Evolutionary conservation across 2,329 filamentous ascomycete genomes (phyloP).

Genomic region (Cryphonectria nitschkei): DNA sequence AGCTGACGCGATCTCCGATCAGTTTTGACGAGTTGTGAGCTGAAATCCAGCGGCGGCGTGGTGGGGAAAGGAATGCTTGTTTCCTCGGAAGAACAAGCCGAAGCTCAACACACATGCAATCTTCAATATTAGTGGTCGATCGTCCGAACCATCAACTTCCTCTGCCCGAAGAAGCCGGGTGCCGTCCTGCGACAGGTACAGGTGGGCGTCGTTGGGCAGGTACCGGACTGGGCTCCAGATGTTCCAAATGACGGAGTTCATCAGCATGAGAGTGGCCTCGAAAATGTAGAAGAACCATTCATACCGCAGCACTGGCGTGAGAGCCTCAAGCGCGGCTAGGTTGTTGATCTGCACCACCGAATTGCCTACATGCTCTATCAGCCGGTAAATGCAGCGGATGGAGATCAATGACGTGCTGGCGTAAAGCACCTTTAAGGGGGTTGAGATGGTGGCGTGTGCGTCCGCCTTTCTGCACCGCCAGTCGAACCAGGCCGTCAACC

Average conservation of each 20-base stretch:
- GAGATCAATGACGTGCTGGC: constrained; percentile 52
- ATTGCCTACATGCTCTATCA: constrained; percentile 61
- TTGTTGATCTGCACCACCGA: constrained; percentile 45
- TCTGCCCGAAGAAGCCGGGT: constrained; percentile 46
- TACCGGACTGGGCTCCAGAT: constrained; percentile 53
- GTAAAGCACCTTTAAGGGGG: constrained; percentile 54
- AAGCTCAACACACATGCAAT: neutral
- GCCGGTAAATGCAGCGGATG: constrained; percentile 59
- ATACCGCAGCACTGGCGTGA: constrained; percentile 54
- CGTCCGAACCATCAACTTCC: constrained; percentile 48
- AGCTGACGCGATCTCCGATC: neutral
- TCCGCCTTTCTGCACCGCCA: constrained; percentile 44
- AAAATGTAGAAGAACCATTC: constrained; percentile 65
- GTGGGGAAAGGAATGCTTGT: neutral
- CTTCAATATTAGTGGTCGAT: constrained; percentile 48
- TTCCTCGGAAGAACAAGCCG: neutral
- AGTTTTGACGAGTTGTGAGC: neutral
- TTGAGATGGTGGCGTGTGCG: constrained; percentile 39
- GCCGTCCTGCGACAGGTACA: constrained; percentile 56
- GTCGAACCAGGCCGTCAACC: constrained; percentile 55
- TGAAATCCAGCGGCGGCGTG: neutral
- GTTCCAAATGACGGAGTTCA: constrained; percentile 56
- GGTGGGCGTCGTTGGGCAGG: constrained; percentile 52
- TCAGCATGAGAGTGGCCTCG: constrained; percentile 57
- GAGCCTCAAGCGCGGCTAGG: constrained; percentile 40